phyloP scores from a whole-genome alignment of 208 protist species.

The Wallacemonas sp. region DNA sequence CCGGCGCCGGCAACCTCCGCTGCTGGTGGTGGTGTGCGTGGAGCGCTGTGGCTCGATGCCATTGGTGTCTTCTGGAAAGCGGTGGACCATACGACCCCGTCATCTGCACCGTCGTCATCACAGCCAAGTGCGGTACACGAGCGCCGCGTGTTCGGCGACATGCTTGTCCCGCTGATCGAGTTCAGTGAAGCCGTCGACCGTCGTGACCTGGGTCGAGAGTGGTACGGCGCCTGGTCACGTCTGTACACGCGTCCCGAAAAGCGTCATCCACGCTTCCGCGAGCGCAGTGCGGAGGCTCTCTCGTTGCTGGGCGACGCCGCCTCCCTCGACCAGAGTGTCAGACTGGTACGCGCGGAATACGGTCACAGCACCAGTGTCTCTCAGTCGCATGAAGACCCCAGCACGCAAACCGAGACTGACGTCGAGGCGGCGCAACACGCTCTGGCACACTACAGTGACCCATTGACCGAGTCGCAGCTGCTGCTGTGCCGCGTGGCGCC shows the following conservation, averaged over 20 bases:
- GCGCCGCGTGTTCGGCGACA: conserved; percentile 39
- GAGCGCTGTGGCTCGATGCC: conserved; percentile 47
- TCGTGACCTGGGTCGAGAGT: conserved; percentile 49
- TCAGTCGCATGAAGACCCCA: no score
- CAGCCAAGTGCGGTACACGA: conserved; percentile 24
- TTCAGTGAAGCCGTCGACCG: conserved; percentile 33
- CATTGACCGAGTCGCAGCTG: conserved; percentile 1
- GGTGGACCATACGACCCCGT: conserved; percentile 53
- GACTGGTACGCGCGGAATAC: conserved; percentile 17
- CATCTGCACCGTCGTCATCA: not conserved
- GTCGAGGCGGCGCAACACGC: not conserved
- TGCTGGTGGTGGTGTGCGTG: not conserved
- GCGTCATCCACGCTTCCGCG: conserved; percentile 24
- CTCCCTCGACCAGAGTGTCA: conserved; percentile 27
- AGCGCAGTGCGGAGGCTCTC: conserved; percentile 48
- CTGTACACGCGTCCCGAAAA: conserved; percentile 28
- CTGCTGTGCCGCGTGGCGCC: conserved; percentile 53
- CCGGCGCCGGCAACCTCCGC: not conserved
- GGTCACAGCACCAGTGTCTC: not conserved
- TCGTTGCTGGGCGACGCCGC: conserved; percentile 39
- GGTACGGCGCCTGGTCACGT: conserved; percentile 42
- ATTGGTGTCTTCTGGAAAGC: conserved; percentile 74
- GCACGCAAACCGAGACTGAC: not conserved
- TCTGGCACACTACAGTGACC: not conserved
- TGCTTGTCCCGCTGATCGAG: conserved; percentile 55